Percentiles rank a stretch among this genome's conserved stretches.
These are phyloP conservation scores for Aspergillus homomorphus DNA, from an alignment of 495 filamentous ascomycete genomes.

Conservation along the genomic window DNA sequence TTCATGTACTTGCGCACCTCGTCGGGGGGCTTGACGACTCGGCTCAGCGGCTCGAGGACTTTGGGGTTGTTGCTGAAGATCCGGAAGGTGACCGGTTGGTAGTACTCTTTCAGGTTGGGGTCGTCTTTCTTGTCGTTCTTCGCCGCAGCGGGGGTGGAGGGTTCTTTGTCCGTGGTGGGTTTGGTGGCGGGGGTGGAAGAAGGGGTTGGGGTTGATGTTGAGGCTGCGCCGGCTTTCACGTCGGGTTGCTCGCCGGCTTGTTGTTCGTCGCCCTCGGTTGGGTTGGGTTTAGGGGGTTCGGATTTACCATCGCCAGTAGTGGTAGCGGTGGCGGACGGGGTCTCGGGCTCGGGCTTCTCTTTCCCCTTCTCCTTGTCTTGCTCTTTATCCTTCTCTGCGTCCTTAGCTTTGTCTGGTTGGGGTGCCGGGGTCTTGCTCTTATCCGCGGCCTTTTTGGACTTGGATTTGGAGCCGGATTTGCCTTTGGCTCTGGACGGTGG, in stretches of 20 bases:
- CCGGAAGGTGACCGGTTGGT: conserved; percentile 84
- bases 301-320: not conserved
- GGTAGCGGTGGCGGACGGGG: not conserved
- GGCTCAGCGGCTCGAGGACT: conserved; percentile 68
- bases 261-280: conserved; percentile 8
- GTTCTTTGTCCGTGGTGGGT: conserved; percentile 3
- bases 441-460: conserved; percentile 31
- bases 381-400: conserved; percentile 21
- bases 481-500: conserved; percentile 27
- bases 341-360: conserved; percentile 10
- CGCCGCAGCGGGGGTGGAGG: not conserved
- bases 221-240: not conserved
- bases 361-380: not conserved
- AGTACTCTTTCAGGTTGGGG: conserved; percentile 64
- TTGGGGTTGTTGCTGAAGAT: conserved; percentile 60
- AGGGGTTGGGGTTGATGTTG: not conserved
- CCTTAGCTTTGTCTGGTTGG: conserved; percentile 21
- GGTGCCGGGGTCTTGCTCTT: conserved; percentile 20
- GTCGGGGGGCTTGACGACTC: conserved; percentile 73
- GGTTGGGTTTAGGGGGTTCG: conserved; percentile 4
- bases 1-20: conserved; percentile 83
- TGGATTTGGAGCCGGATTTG: conserved; percentile 33
- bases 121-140: conserved; percentile 18
- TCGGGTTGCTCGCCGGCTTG: conserved; percentile 1
- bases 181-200: conserved; percentile 16